phyloP scores from a whole-genome alignment of 805 yeast species.

The Yamadazyma endophytica region DNA sequence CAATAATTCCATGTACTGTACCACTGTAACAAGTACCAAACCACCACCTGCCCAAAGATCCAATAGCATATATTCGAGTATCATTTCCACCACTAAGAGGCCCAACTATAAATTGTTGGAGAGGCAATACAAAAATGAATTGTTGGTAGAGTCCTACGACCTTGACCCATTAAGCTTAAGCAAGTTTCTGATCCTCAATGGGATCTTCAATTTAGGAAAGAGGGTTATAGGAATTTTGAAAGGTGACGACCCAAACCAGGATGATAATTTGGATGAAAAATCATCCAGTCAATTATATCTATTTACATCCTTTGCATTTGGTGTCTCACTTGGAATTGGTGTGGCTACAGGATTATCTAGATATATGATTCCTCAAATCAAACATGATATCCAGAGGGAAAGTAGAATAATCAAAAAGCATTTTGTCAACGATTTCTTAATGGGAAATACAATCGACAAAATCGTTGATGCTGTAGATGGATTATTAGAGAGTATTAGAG shows the following conservation, averaged over 20 bases:
- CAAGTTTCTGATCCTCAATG: constrained; percentile 4
- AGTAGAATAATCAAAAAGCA: no score
- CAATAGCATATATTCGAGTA: constrained; percentile 17
- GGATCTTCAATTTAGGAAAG: background rate
- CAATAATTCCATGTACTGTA: constrained; percentile 1
- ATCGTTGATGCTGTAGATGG: no score
- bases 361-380: no score
- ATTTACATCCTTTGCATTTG: constrained; percentile 31
- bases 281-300: constrained; percentile 15
- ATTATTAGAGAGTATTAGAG: no score
- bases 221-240: background rate
- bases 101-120: constrained; percentile 29
- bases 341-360: constrained; percentile 22
- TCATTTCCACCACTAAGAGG: constrained; percentile 16
- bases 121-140: constrained; percentile 23
- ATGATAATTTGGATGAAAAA: no score
- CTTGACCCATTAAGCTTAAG: constrained; percentile 11
- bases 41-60: background rate
- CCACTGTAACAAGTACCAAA: background rate
- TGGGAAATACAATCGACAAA: no score
- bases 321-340: constrained; percentile 33
- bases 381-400: no score
- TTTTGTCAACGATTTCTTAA: no score
- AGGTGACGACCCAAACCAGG: no score
- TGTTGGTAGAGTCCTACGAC: constrained; percentile 12